These are phyloP conservation scores for cucumber (Cucumis sativus) DNA, from an alignment of 306 rosid species.

Conservation along the genomic window DNA sequence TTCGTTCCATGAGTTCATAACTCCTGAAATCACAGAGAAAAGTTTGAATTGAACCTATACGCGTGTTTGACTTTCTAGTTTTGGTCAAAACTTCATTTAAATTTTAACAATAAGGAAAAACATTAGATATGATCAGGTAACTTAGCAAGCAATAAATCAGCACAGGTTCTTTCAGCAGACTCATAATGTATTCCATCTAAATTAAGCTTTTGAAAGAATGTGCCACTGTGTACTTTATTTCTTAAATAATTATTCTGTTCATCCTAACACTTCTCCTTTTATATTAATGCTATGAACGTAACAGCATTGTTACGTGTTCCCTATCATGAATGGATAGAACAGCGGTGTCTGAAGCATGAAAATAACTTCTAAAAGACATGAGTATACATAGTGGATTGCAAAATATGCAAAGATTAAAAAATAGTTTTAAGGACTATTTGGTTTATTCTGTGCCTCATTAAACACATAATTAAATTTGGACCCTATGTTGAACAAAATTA, in stretches of 20 bases:
- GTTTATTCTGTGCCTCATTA: background rate
- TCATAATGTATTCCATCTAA: background rate
- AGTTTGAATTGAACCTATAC: background rate
- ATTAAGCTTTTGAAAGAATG: background rate
- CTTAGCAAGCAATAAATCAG: background rate
- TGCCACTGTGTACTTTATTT: background rate
- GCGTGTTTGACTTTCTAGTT: background rate
- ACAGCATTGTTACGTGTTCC: background rate
- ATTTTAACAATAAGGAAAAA: background rate
- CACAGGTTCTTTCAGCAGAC: background rate
- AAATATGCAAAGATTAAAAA: background rate
- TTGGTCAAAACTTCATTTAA: background rate
- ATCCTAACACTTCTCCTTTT: background rate
- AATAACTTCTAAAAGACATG: background rate
- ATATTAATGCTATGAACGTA: background rate
- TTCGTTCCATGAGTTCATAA: slow-evolving; percentile 81
- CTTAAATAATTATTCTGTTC: background rate
- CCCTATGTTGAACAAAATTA: background rate
- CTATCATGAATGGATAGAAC: background rate
- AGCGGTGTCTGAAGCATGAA: background rate
- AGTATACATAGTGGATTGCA: background rate
- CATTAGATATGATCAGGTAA: background rate
- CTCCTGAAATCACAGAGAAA: slow-evolving; percentile 45
- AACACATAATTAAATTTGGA: background rate
- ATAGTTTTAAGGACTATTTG: background rate